These are phyloP conservation scores for Fusarium anthophilum DNA, from an alignment of 2,329 filamentous ascomycete genomes.

Conservation along the genomic window DNA sequence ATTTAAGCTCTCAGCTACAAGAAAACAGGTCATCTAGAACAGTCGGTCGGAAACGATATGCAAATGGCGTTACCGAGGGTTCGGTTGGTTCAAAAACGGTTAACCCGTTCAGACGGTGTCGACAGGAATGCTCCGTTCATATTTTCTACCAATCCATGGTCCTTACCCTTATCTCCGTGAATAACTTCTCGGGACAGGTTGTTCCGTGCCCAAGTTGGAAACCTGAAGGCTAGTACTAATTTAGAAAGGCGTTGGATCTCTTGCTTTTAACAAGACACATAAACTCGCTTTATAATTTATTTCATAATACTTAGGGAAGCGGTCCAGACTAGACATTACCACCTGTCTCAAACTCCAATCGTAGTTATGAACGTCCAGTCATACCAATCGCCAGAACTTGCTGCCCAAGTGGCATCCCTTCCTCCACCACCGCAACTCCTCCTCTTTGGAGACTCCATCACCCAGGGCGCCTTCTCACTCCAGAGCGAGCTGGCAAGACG, in stretches of 20 bases:
- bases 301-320: too few relatives aligned
- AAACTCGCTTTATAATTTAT: neutral
- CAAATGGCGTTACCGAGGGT: too few relatives aligned
- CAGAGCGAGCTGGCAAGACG: neutral
- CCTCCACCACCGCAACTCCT: neutral
- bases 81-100: too few relatives aligned
- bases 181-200: neutral
- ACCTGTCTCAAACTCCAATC: neutral
- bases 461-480: neutral
- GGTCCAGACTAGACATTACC: neutral
- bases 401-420: neutral
- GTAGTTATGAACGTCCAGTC: too few relatives aligned
- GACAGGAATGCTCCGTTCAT: too few relatives aligned
- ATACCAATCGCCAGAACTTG: neutral
- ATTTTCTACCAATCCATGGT: too few relatives aligned
- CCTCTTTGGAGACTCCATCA: neutral
- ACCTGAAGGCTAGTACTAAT: neutral
- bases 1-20: too few relatives aligned
- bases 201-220: neutral
- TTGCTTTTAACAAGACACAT: too few relatives aligned
- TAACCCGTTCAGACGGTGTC: too few relatives aligned
- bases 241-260: neutral
- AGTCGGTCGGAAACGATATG: accelerated
- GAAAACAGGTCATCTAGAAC: too few relatives aligned
- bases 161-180: too few relatives aligned